Conservation (phyloP, 2,329 filamentous ascomycete genomes). For the Aspergillus unguis region DNA sequence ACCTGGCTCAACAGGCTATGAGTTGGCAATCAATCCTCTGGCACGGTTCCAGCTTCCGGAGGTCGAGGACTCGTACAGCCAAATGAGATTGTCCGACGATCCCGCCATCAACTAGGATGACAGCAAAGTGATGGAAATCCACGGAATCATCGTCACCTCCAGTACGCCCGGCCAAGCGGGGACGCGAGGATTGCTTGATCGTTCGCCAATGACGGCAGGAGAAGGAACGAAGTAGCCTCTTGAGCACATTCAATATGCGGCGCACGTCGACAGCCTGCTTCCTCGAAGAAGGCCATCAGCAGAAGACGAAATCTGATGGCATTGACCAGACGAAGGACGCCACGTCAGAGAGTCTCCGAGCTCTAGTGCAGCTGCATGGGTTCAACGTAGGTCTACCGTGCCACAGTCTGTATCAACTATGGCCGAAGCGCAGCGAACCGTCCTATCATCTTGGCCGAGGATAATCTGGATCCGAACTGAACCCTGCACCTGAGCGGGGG, state of each 20-base stretch:
- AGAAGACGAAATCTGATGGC: conserved; percentile 24
- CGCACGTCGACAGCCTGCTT: conserved; percentile 21
- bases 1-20: conserved; percentile 22
- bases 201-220: conserved; percentile 15
- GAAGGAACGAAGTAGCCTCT: conserved; percentile 9
- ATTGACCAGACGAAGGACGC: conserved; percentile 35
- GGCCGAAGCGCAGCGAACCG: conserved; percentile 27
- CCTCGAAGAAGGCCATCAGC: conserved; percentile 22
- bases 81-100: conserved; percentile 22
- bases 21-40: conserved; percentile 31
- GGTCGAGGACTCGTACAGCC: conserved; percentile 16
- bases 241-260: conserved; percentile 13
- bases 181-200: conserved; percentile 9
- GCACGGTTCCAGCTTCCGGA: conserved; percentile 24
- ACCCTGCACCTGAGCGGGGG: conserved; percentile 38
- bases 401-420: conserved; percentile 34
- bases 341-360: conserved; percentile 42
- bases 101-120: conserved; percentile 17
- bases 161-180: conserved; percentile 19
- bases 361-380: conserved; percentile 40
- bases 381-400: conserved; percentile 33
- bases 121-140: conserved; percentile 10
- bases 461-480: conserved; percentile 26
- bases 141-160: conserved; percentile 10
- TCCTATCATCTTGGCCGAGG: conserved; percentile 33